Conservation (phyloP, 805 yeast genomes). For the Pichia kluyveri region DNA sequence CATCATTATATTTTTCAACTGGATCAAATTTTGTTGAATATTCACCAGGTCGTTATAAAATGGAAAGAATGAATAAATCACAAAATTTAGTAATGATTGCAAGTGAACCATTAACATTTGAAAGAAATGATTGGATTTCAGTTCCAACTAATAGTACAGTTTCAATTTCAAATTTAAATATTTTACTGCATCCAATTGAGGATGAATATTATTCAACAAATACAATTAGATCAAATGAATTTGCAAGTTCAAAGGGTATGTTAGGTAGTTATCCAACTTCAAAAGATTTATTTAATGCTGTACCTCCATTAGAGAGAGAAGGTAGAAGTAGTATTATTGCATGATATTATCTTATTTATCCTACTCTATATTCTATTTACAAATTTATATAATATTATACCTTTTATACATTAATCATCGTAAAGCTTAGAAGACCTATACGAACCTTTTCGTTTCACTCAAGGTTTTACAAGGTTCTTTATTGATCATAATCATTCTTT, state of each 20-base stretch:
- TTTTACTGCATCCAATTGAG: slow-evolving; percentile 78
- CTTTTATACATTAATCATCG: background rate
- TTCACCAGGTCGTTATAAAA: slow-evolving; percentile 83
- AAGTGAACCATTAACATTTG: slow-evolving; percentile 93
- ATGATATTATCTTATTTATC: background rate
- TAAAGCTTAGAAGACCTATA: no score
- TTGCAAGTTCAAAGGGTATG: slow-evolving; percentile 86
- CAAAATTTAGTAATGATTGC: slow-evolving; percentile 94
- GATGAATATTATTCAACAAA: slow-evolving; percentile 83
- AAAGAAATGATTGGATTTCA: slow-evolving; percentile 94
- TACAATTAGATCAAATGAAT: slow-evolving; percentile 66
- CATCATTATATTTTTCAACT: slow-evolving; percentile 87
- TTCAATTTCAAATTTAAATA: slow-evolving; percentile 78
- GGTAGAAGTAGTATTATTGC: slow-evolving; percentile 30
- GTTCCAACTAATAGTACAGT: slow-evolving; percentile 88
- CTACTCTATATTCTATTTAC: background rate
- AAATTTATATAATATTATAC: background rate
- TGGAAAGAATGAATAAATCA: slow-evolving; percentile 88
- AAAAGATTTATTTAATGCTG: slow-evolving; percentile 36
- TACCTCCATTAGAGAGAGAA: slow-evolving; percentile 77
- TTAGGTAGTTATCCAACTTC: slow-evolving; percentile 83
- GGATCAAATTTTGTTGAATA: slow-evolving; percentile 88
- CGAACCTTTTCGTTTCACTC: no score
- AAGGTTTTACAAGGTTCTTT: background rate
- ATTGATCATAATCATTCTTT: slow-evolving; percentile 71